Base-by-base conservation (phyloP, 768 basidiomycete genomes). In the Tulasnella sp. region DNA sequence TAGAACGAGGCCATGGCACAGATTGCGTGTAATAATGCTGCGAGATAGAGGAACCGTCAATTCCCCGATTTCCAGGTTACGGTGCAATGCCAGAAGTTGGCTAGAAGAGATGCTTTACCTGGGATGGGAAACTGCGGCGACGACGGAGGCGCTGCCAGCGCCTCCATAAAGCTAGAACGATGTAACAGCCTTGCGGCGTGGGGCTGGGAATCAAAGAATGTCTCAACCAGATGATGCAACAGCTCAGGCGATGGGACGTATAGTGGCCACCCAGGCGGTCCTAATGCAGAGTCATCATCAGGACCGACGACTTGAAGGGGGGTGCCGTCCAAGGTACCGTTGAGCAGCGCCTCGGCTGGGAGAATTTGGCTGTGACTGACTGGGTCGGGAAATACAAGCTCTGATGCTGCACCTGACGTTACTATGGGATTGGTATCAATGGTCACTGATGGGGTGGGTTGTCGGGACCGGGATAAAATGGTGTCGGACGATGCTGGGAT, bases 21-120 rank as follows among this genome's bases (percentile, higher is more conserved):
- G 51, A 94, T 86, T n/a, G 88, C 87, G 67, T 94, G 90, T 0
- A 94, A 77, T 42, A 91, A 71, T 8, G 84, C 77, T n/a, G n/a
- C n/a, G n/a, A n/a, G n/a, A n/a, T n/a, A n/a, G n/a, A n/a, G n/a
- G n/a, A n/a, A n/a, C n/a, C n/a, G n/a, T n/a, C n/a, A n/a, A n/a
- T n/a, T n/a, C n/a, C n/a, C n/a, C n/a, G n/a, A n/a, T n/a, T n/a
- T n/a, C n/a, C n/a, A n/a, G n/a, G n/a, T n/a, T n/a, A n/a, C n/a
- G n/a, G n/a, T n/a, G n/a, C n/a, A n/a, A n/a, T n/a, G n/a, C n/a
- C n/a, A n/a, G n/a, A n/a, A n/a, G n/a, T n/a, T n/a, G n/a, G n/a
- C n/a, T n/a, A n/a, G n/a, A 2, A 23, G 24, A 51, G 19, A 29
- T 19, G 5, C 2, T 21, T 29, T 24, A 59, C 58, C 58, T 2